Evolutionary conservation across 768 basidiomycete species (phyloP).

Genomic region (Amanita molliuscula): DNA sequence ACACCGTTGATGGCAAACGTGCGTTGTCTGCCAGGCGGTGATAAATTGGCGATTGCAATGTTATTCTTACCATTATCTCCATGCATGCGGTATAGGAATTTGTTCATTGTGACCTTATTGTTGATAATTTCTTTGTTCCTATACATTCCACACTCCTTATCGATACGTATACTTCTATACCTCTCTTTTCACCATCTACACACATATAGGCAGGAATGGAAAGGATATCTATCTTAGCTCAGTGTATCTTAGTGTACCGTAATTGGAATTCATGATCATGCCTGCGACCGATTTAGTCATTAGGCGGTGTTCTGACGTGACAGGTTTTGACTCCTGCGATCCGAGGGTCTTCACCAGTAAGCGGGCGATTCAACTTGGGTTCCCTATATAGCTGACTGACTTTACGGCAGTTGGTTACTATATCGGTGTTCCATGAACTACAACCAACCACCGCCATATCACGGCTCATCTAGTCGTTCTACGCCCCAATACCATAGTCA

Average conservation of each 20-base stretch:
- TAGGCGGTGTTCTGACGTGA: neutral
- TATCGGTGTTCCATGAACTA: neutral
- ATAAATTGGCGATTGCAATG: neutral
- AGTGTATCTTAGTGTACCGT: conserved; percentile 6
- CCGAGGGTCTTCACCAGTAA: neutral
- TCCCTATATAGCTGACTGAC: neutral
- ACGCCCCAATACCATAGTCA: neutral
- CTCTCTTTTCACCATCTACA: neutral
- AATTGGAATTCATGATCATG: neutral
- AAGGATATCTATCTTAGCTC: neutral
- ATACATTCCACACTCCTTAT: neutral
- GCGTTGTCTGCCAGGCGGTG: neutral
- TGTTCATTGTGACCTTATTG: neutral
- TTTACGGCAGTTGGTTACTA: neutral
- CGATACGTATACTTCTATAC: neutral
- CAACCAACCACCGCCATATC: conserved; percentile 3
- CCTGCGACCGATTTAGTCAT: neutral
- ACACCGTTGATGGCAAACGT: neutral
- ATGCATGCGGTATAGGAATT: neutral
- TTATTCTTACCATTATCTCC: neutral
- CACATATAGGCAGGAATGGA: conserved; percentile 4
- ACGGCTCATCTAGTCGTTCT: neutral
- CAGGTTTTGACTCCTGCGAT: neutral
- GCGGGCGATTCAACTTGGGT: neutral
- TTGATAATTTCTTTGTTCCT: neutral